A percentile compares a stretch with the other conserved stretches of the same genome.
phyloP scores from a whole-genome alignment of 768 basidiomycete species.

The Termitomyces sp. region DNA sequence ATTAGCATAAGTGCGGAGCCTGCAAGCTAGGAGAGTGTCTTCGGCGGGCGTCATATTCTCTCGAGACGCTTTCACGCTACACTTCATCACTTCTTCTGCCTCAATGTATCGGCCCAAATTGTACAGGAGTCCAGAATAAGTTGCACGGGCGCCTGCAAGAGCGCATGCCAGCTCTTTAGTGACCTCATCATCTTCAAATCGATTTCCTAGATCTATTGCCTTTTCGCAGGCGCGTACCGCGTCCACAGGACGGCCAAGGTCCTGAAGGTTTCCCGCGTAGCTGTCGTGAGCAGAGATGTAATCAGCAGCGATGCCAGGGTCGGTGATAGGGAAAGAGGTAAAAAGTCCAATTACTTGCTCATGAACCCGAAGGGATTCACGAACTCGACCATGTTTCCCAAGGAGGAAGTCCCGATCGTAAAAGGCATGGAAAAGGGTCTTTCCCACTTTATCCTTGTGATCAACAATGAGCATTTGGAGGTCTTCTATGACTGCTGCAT shows the following conservation, averaged over 20 bases:
- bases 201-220: conserved; percentile 2
- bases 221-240: conserved; percentile 3
- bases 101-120: conserved; percentile 6
- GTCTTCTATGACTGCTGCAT: conserved; percentile 3
- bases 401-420: conserved; percentile 7
- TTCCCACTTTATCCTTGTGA: conserved; percentile 2
- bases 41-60: not conserved
- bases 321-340: conserved; percentile 1
- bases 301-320: conserved; percentile 1
- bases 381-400: conserved; percentile 9
- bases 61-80: conserved; percentile 1
- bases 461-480: conserved; percentile 2
- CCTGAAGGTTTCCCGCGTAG: conserved; percentile 7
- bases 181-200: not conserved
- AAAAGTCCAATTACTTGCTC: conserved; percentile 3
- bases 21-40: conserved; percentile 6
- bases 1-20: conserved; percentile 1
- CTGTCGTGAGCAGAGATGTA: not conserved
- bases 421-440: not conserved
- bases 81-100: conserved; percentile 1
- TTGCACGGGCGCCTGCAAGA: not conserved
- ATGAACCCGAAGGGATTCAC: conserved; percentile 1
- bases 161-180: conserved; percentile 5
- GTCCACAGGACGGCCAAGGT: conserved; percentile 6
- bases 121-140: not conserved